phyloP scores from a whole-genome alignment of 2,329 filamentous ascomycete species.

The Microcera coccophila region DNA sequence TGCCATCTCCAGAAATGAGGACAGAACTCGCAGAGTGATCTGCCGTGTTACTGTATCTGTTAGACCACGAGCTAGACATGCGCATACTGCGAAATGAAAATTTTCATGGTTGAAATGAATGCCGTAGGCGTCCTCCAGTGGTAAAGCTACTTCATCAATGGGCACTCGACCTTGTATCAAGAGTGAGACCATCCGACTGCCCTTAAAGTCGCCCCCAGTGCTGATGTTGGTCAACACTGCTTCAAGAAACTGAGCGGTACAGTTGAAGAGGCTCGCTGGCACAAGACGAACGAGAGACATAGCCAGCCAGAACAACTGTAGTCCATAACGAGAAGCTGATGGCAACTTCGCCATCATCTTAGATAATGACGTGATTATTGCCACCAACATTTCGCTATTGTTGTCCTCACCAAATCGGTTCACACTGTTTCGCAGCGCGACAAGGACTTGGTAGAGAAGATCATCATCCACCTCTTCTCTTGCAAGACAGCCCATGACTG shows the following conservation, averaged over 20 bases:
- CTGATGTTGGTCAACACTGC: slow-evolving; percentile 62
- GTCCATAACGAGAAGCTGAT: slow-evolving; percentile 61
- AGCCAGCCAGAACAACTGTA: slow-evolving; percentile 68
- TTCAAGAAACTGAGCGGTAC: slow-evolving; percentile 61
- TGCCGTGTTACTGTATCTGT: slow-evolving; percentile 59
- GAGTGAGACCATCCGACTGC: slow-evolving; percentile 55
- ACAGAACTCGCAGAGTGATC: slow-evolving; percentile 57
- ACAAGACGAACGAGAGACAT: slow-evolving; percentile 63
- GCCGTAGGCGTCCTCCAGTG: slow-evolving; percentile 62
- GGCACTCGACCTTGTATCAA: slow-evolving; percentile 58
- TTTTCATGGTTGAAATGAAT: slow-evolving; percentile 61
- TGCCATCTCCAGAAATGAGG: slow-evolving; percentile 52
- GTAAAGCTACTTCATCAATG: slow-evolving; percentile 58
- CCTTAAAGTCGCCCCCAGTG: slow-evolving; percentile 55
- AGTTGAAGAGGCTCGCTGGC: slow-evolving; percentile 61
- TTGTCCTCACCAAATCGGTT: slow-evolving; percentile 61
- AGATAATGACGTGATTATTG: slow-evolving; percentile 62
- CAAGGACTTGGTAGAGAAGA: slow-evolving; percentile 66
- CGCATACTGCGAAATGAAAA: slow-evolving; percentile 65
- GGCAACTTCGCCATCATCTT: slow-evolving; percentile 70
- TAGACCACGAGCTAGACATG: slow-evolving; percentile 60
- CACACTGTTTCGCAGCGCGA: slow-evolving; percentile 62
- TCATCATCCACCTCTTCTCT: slow-evolving; percentile 71
- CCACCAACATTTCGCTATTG: slow-evolving; percentile 64
- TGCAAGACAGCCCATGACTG: slow-evolving; percentile 67